phyloP scores from a whole-genome alignment of 2,329 filamentous ascomycete genomes.

The Penicillium sp. region DNA sequence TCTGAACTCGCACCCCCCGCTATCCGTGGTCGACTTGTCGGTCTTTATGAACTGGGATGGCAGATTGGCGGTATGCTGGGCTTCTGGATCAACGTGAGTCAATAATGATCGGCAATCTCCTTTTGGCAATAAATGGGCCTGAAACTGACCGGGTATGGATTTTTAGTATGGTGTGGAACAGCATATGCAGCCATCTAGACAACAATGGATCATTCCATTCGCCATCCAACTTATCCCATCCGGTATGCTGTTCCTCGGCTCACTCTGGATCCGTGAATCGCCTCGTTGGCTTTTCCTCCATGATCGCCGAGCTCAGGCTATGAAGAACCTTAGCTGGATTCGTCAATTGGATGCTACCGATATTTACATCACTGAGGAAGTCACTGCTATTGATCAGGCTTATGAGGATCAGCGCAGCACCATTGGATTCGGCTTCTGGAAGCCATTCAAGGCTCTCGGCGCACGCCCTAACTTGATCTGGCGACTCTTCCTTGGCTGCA shows the following conservation, averaged over 20 bases:
- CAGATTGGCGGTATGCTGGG: slow-evolving; percentile 57
- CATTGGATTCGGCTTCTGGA: slow-evolving; percentile 74
- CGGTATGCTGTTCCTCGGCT: slow-evolving; percentile 54
- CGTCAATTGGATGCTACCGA: slow-evolving; percentile 46
- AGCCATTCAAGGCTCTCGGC: slow-evolving; percentile 64
- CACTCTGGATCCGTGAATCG: slow-evolving; percentile 66
- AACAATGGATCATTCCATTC: slow-evolving; percentile 50
- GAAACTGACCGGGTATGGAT: background rate
- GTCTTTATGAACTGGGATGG: slow-evolving; percentile 62
- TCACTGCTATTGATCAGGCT: slow-evolving; percentile 71
- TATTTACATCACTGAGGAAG: slow-evolving; percentile 73
- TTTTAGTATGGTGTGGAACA: slow-evolving; percentile 57
- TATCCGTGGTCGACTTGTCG: slow-evolving; percentile 63
- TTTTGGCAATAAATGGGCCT: background rate
- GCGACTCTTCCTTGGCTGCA: slow-evolving; percentile 72
- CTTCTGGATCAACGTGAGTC: slow-evolving; percentile 54
- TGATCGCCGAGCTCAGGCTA: slow-evolving; percentile 69
- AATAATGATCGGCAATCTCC: background rate
- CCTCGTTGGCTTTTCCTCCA: slow-evolving; percentile 73
- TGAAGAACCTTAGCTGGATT: slow-evolving; percentile 56
- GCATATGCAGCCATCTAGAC: slow-evolving; percentile 37
- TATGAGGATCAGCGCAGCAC: slow-evolving; percentile 65
- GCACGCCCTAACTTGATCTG: slow-evolving; percentile 64
- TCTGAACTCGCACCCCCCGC: slow-evolving; percentile 62
- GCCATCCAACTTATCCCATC: slow-evolving; percentile 47